Conservation (phyloP, 257 asterid genomes). For the Prunella vulgaris region DNA sequence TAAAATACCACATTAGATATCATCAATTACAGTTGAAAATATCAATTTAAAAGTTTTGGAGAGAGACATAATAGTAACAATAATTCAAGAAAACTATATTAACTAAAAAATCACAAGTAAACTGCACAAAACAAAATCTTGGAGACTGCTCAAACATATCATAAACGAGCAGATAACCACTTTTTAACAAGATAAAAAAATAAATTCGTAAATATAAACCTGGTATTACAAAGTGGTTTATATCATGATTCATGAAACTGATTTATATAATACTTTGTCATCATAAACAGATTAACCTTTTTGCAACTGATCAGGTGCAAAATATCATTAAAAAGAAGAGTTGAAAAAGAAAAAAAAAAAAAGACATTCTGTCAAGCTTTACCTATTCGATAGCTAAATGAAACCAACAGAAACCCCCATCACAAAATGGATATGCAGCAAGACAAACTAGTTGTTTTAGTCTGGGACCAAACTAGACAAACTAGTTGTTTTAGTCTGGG, state of each 20-base stretch:
- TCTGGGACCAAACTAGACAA: too few species aligned
- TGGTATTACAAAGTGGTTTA: too few species aligned
- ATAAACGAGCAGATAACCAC: too few species aligned
- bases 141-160: neutral
- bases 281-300: neutral
- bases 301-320: slow-evolving; percentile 2
- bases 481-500: neutral
- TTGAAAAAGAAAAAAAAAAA: too few species aligned
- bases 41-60: too few species aligned
- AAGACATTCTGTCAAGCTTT: neutral
- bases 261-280: too few species aligned
- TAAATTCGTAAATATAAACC: too few species aligned
- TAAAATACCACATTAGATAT: too few species aligned
- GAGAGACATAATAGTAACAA: too few species aligned
- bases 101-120: neutral
- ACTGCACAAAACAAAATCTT: neutral
- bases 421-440: neutral
- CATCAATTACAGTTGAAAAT: too few species aligned
- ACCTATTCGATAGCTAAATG: slow-evolving; percentile 1
- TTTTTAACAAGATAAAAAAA: too few species aligned
- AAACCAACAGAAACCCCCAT: neutral
- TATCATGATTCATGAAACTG: too few species aligned
- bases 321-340: neutral
- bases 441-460: neutral
- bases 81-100: neutral